phyloP scores from a whole-genome alignment of 495 filamentous ascomycete species.

The Bombardia bombarda region DNA sequence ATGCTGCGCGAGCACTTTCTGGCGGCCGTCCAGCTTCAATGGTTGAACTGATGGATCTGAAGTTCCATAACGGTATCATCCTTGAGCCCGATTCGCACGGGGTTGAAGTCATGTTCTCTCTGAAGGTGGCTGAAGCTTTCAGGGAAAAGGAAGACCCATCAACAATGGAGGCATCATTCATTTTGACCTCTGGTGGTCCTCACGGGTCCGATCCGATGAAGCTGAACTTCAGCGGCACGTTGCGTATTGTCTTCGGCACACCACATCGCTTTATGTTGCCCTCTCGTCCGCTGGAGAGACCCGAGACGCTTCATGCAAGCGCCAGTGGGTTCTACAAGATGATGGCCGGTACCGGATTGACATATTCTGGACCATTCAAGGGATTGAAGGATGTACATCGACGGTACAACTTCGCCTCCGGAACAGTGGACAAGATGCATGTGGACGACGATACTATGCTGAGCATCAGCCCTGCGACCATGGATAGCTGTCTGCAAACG shows the following conservation, averaged over 20 bases:
- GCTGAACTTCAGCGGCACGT: slow-evolving; percentile 24
- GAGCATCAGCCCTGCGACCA: slow-evolving; percentile 36
- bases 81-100: slow-evolving; percentile 39
- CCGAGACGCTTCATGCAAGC: slow-evolving; percentile 26
- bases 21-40: slow-evolving; percentile 22
- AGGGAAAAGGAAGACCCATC: neutral
- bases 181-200: slow-evolving; percentile 24
- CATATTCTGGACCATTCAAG: slow-evolving; percentile 36
- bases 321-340: slow-evolving; percentile 36
- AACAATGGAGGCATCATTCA: slow-evolving; percentile 29
- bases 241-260: slow-evolving; percentile 26
- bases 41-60: slow-evolving; percentile 31
- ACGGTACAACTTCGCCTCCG: slow-evolving; percentile 37
- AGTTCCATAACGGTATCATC: slow-evolving; percentile 40
- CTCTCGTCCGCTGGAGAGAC: slow-evolving; percentile 8
- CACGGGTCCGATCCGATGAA: slow-evolving; percentile 29
- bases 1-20: slow-evolving; percentile 26
- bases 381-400: slow-evolving; percentile 29
- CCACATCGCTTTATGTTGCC: slow-evolving; percentile 18
- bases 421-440: slow-evolving; percentile 26
- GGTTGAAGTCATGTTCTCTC: slow-evolving; percentile 38
- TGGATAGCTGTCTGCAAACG: slow-evolving; percentile 42
- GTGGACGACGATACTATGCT: slow-evolving; percentile 24
- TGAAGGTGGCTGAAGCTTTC: slow-evolving; percentile 12
- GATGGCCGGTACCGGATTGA: slow-evolving; percentile 33